Conservation (phyloP, 345 rosid genomes). For the Rhodomyrtus tomentosa region DNA sequence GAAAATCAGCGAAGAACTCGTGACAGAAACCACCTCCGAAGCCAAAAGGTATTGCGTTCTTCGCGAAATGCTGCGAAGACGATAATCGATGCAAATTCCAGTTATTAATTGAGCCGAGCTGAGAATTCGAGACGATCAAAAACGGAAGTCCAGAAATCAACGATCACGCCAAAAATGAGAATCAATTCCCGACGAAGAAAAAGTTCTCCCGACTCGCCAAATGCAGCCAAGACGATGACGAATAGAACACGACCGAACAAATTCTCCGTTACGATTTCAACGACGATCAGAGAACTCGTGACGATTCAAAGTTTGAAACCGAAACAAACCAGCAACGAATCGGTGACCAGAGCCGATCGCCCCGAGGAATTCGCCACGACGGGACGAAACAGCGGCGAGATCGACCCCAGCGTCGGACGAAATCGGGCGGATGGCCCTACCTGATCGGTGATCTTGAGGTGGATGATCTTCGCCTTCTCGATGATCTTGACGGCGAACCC, state of each 20-base stretch:
- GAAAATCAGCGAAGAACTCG: not conserved
- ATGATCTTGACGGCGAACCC: conserved; percentile 80
- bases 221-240: not conserved
- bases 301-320: not conserved
- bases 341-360: not conserved
- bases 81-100: not conserved
- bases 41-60: not conserved
- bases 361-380: too few relatives aligned
- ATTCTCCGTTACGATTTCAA: not conserved
- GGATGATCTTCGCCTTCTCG: conserved; percentile 55
- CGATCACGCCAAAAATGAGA: not conserved
- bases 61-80: not conserved
- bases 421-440: conserved; percentile 1
- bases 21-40: not conserved
- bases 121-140: not conserved
- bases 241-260: not conserved
- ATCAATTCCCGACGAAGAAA: not conserved
- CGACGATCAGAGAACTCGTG: not conserved
- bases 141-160: not conserved
- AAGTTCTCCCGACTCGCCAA: not conserved
- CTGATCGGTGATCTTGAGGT: conserved; percentile 75
- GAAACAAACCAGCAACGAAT: not conserved
- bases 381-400: not conserved
- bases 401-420: not conserved
- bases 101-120: not conserved